A percentile compares a stretch with the other conserved stretches of the same genome.
Conservation (phyloP, 768 basidiomycete species). For the Brasilioporus rufonigricans region DNA sequence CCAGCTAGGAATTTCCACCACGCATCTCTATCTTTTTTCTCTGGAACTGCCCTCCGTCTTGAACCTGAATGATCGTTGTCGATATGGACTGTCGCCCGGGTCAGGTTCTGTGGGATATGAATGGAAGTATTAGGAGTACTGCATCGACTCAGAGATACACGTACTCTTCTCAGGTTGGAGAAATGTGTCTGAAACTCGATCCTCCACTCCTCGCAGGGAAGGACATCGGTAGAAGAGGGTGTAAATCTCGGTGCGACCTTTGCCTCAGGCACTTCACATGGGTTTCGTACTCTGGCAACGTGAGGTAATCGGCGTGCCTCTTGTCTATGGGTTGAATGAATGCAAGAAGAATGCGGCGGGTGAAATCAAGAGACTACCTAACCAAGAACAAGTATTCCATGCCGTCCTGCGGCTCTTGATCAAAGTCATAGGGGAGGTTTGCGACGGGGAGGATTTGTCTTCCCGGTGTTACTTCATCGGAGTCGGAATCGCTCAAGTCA, state of each 20-base stretch:
- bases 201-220: slow-evolving; percentile 73
- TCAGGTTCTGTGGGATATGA: slow-evolving; percentile 52
- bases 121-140: not conserved
- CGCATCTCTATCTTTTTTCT: slow-evolving; percentile 65
- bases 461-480: slow-evolving; percentile 61
- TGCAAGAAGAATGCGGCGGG: not conserved
- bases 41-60: slow-evolving; percentile 50
- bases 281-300: slow-evolving; percentile 63
- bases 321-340: slow-evolving; percentile 46
- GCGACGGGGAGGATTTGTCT: slow-evolving; percentile 81
- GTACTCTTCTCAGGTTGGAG: slow-evolving; percentile 59
- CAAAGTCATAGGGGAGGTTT: slow-evolving; percentile 66
- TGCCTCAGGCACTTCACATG: slow-evolving; percentile 50
- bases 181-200: slow-evolving; percentile 54
- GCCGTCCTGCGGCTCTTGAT: slow-evolving; percentile 65
- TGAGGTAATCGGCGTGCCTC: slow-evolving; percentile 67
- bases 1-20: slow-evolving; percentile 84
- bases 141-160: not conserved
- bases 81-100: slow-evolving; percentile 53
- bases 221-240: slow-evolving; percentile 28
- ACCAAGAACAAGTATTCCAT: slow-evolving; percentile 81
- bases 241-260: slow-evolving; percentile 18
- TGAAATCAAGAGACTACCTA: slow-evolving; percentile 44
- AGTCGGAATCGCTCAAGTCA: slow-evolving; percentile 50
- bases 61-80: slow-evolving; percentile 3